A percentile compares a stretch with the other conserved stretches of the same genome.
These are phyloP conservation scores for Penicillium waksmanii DNA, from an alignment of 495 filamentous ascomycete species.

Conservation along the genomic window DNA sequence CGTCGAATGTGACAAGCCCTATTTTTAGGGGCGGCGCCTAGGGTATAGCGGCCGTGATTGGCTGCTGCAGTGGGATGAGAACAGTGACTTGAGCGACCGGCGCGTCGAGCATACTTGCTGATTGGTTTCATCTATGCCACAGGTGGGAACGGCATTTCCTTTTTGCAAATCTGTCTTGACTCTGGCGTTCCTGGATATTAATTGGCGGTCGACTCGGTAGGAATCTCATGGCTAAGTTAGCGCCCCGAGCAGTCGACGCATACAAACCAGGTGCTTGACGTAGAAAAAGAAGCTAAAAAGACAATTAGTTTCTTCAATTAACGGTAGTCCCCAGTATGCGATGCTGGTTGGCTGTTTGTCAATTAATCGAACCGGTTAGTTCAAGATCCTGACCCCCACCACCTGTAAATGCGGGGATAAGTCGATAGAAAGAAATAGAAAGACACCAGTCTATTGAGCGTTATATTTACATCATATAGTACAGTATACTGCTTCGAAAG, in stretches of 20 bases:
- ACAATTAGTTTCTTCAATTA: neutral
- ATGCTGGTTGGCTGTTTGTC: too few relatives aligned
- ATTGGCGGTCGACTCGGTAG: slow-evolving; percentile 20
- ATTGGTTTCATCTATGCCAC: slow-evolving; percentile 16
- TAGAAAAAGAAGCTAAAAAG: neutral
- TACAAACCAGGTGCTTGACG: slow-evolving; percentile 11
- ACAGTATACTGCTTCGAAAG: slow-evolving; percentile 27
- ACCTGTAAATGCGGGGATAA: slow-evolving; percentile 1
- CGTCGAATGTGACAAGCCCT: slow-evolving; percentile 30
- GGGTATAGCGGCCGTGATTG: slow-evolving; percentile 26
- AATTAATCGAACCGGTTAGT: too few relatives aligned
- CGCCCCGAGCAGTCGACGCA: slow-evolving; percentile 15
- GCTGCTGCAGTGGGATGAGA: slow-evolving; percentile 19
- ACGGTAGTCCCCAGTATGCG: neutral
- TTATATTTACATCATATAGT: slow-evolving; percentile 38
- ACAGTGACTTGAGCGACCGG: slow-evolving; percentile 17
- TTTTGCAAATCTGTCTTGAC: neutral
- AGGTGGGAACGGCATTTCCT: neutral
- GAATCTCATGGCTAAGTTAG: slow-evolving; percentile 23
- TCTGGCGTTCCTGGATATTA: neutral
- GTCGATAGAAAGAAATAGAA: neutral
- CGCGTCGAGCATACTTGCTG: slow-evolving; percentile 17
- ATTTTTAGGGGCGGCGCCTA: slow-evolving; percentile 32
- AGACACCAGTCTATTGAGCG: slow-evolving; percentile 19
- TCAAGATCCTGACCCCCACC: neutral